These are phyloP conservation scores for Poa pratensis DNA, from an alignment of 176 grass and related monocot species.

Conservation along the genomic window DNA sequence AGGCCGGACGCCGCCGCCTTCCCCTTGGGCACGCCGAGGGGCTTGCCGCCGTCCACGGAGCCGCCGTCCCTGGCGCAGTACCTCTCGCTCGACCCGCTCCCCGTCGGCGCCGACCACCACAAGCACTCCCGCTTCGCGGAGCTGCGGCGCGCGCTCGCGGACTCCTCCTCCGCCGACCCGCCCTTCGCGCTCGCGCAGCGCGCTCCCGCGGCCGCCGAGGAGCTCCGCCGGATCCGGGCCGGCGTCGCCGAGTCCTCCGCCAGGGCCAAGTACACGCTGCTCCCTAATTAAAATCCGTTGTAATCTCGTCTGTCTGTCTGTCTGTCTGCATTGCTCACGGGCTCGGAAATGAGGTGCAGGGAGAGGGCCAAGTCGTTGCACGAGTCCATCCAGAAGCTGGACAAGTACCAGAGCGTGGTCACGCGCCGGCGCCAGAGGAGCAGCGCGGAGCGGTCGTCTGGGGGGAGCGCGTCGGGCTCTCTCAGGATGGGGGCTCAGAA, in stretches of 20 bases:
- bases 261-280: constrained; percentile 51
- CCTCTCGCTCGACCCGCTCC: constrained; percentile 57
- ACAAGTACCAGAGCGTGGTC: constrained; percentile 57
- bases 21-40: constrained; percentile 48
- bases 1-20: constrained; percentile 39
- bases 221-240: constrained; percentile 64
- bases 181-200: constrained; percentile 41
- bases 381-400: constrained; percentile 63
- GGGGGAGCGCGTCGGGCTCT: constrained; percentile 34
- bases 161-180: constrained; percentile 45
- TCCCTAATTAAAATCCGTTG: not conserved
- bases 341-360: constrained; percentile 43
- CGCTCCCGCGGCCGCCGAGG: constrained; percentile 47
- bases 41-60: constrained; percentile 27
- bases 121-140: constrained; percentile 57
- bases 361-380: constrained; percentile 58
- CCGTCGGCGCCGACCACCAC: constrained; percentile 43
- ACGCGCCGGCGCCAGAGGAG: constrained; percentile 67
- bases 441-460: constrained; percentile 41
- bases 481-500: constrained; percentile 55
- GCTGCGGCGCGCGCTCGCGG: constrained; percentile 53
- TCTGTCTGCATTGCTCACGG: constrained; percentile 15
- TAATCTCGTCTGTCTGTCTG: too few relatives aligned
- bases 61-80: constrained; percentile 58
- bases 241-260: constrained; percentile 50